Conservation (phyloP, 768 basidiomycete genomes). For the Suillus tomentosus region DNA sequence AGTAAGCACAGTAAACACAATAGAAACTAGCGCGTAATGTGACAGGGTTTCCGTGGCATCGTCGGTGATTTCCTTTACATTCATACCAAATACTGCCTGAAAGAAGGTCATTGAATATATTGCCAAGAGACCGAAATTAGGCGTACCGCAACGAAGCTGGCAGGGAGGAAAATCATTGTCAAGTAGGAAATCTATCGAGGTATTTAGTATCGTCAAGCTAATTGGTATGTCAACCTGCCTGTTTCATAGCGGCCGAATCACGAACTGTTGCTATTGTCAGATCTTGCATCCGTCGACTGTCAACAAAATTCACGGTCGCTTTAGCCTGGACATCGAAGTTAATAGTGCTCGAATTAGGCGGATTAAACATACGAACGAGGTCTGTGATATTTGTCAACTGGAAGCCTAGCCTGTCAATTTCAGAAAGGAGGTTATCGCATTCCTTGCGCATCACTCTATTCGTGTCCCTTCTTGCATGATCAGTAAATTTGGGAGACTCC, state of each 20-base stretch:
- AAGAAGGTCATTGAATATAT: neutral
- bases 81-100: slow-evolving; percentile 19
- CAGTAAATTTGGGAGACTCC: slow-evolving; percentile 26
- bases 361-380: slow-evolving; percentile 21
- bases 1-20: slow-evolving; percentile 47
- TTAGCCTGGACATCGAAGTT: slow-evolving; percentile 43
- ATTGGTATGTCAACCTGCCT: slow-evolving; percentile 15
- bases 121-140: neutral
- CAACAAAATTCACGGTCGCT: slow-evolving; percentile 52
- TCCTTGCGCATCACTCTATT: slow-evolving; percentile 44
- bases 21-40: slow-evolving; percentile 40
- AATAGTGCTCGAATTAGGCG: neutral
- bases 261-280: slow-evolving; percentile 15
- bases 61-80: slow-evolving; percentile 24
- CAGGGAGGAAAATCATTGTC: slow-evolving; percentile 59
- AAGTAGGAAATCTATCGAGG: slow-evolving; percentile 49
- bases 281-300: slow-evolving; percentile 34
- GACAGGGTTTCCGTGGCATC: slow-evolving; percentile 29
- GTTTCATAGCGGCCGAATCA: slow-evolving; percentile 24
- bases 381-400: slow-evolving; percentile 27
- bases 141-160: slow-evolving; percentile 41
- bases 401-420: slow-evolving; percentile 46
- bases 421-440: slow-evolving; percentile 47
- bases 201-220: slow-evolving; percentile 9
- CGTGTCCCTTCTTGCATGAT: slow-evolving; percentile 22